Base-by-base conservation (phyloP, 202 grass and related monocot species). In the Musa balbisiana region DNA sequence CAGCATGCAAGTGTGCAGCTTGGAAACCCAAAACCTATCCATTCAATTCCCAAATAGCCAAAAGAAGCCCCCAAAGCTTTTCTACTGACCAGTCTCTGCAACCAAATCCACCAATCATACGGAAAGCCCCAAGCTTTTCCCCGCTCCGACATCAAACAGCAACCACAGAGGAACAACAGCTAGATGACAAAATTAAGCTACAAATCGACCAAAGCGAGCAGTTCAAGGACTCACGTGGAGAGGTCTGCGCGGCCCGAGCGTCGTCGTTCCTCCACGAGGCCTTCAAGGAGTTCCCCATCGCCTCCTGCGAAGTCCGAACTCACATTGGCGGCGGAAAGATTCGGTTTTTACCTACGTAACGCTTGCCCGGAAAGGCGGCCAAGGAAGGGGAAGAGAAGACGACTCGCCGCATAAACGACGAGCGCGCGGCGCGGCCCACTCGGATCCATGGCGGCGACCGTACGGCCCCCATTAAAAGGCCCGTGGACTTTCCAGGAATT, bases 261-360 rank as follows among this genome's bases (percentile, higher is more conserved):
- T 53, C 25, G 5, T 73, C 71, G 9, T 54, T 51, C n/a, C 51
- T 55, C 52, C 51, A 25, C 52, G 71, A 52, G 11, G 52, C 22
- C 20, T 54, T 53, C 52, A 55, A 25, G 52, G 52, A 73, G 52
- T 73, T 73, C 2, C 71, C 71, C 71, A 73, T 73, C 10, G 21
- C 51, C 71, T 29, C 11, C 71, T 54, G 55, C 17, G 55, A 59
- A 19, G 16, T 20, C 16, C 55, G 3, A 33, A 33, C 3, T n/a
- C 16, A 19, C 15, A 59, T n/a, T 59, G 55, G 13, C 55, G 55
- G 19, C 55, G 5, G 55, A 59, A 59, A 59, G 55, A 59, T n/a
- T 59, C 55, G 55, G n/a, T 59, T n/a, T 59, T 19, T 59, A 16
- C 16, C 15, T 16, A 8, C n/a, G n/a, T 19, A 19, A 19, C 15